A percentile compares a stretch with the other conserved stretches of the same genome.
Conservation (phyloP, 208 protist species). For the Polymyxa betae region DNA sequence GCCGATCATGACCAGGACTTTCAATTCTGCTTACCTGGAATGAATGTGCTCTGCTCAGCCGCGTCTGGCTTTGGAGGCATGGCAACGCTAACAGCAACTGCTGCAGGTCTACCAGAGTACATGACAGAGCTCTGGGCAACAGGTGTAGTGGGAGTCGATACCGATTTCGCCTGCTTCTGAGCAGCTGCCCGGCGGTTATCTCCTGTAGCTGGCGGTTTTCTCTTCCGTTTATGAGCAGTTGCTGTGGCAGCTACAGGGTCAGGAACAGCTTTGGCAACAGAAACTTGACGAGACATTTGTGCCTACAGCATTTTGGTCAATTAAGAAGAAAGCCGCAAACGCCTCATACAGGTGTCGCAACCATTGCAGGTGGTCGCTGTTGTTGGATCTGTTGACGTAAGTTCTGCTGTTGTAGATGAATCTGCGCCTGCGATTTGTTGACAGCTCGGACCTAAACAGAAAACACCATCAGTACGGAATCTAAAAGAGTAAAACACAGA, state of each 20-base stretch:
- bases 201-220: slow-evolving; percentile 21
- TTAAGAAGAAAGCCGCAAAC: too few relatives aligned
- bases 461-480: background rate
- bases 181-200: background rate
- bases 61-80: too few relatives aligned
- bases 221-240: background rate
- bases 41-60: background rate
- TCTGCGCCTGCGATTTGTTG: background rate
- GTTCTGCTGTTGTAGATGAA: background rate
- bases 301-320: too few relatives aligned
- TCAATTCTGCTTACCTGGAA: background rate
- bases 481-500: background rate
- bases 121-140: background rate
- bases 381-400: background rate
- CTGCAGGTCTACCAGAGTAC: background rate
- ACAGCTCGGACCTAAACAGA: background rate
- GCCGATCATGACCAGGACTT: too few relatives aligned
- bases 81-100: background rate
- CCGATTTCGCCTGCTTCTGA: background rate
- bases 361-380: background rate
- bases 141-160: background rate
- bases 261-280: background rate
- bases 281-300: background rate
- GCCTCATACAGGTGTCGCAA: too few relatives aligned
- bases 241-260: background rate